Evolutionary conservation across 1,284 basidiomycete species (phyloP), one percentile per base, ranked within the genome.

Genomic region (Grifola frondosa): DNA sequence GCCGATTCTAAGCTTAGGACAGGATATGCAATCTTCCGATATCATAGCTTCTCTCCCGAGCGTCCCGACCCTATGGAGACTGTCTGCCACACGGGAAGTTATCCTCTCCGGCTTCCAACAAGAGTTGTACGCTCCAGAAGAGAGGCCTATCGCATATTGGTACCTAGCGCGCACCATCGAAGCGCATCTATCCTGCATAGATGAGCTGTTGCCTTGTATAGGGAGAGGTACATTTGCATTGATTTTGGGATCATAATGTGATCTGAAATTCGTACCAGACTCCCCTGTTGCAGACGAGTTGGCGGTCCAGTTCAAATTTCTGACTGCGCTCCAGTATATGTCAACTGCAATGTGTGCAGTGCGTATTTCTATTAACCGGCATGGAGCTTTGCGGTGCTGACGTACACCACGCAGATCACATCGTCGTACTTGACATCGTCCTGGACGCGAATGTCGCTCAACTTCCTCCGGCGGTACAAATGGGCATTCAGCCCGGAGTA

Each of bases 61-160:
- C 4, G 69, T 72, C 0, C 71, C 79, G 3, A 65, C 82, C 13
- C 51, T 78, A 12, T 78, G 82, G 70, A 75, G 86, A 37, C 62
- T 89, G 19, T 67, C 74, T 5, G 67, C 76, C 17, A 71, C 88
- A 9, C 71, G 78, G 28, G 86, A 92, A 50, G 71, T 91, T 15
- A 65, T 89, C 8, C 67, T 86, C 36, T 80, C 84, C 1, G 90
- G 88, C 2, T 86, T 89, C 50, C 87, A 91, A 58, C 67, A 91
- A 20, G 82, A 87, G 32, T 63, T 93, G 7, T 90, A 91, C 54
- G 70, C 77, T 7, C 61, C 69, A 1, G 75, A 83, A 30, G 89
- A 92, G 57, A 74, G 70, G 30, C 69, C 82, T 0, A 77, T 86
- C 49, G 80, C 86, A 5, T 90, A 90, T 64, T 90, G 87, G 83